phyloP scores from a whole-genome alignment of 345 rosid species.

The Aegle marmelos region DNA sequence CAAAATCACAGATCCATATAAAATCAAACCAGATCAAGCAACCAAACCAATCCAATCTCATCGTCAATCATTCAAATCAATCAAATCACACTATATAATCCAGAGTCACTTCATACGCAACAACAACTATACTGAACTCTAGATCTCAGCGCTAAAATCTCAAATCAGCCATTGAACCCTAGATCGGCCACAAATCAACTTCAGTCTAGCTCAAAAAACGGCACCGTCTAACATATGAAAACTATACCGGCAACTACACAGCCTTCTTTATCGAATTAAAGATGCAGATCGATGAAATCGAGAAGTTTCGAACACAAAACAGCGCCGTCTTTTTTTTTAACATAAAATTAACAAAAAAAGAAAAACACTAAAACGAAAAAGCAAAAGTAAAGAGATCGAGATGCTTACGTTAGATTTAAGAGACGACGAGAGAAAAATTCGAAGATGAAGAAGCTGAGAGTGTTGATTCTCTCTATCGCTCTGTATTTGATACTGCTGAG shows the following conservation, averaged over 20 bases:
- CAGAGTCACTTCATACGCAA: not conserved
- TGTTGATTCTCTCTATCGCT: constrained; percentile 1
- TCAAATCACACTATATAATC: not conserved
- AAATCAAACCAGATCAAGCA: constrained; percentile 16
- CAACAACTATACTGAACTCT: not conserved
- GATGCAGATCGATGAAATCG: not conserved
- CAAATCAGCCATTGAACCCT: not conserved
- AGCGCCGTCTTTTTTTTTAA: not conserved
- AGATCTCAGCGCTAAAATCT: constrained; percentile 26
- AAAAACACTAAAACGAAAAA: not conserved
- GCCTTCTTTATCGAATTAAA: too few species aligned
- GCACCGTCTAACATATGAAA: not conserved
- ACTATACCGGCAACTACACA: not conserved
- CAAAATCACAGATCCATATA: constrained; percentile 18
- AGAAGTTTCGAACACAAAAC: not conserved
- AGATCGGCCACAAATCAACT: constrained; percentile 7
- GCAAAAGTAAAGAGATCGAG: not conserved
- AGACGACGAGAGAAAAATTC: constrained; percentile 14
- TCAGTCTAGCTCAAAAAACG: not conserved
- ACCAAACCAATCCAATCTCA: constrained; percentile 9
- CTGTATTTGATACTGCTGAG: not conserved
- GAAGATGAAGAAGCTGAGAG: not conserved
- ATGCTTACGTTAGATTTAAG: constrained; percentile 8
- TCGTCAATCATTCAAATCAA: not conserved
- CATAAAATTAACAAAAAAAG: not conserved